Evolutionary conservation across 495 filamentous ascomycete genomes (phyloP).

Genomic region (Aspergillus saccharolyticus): DNA sequence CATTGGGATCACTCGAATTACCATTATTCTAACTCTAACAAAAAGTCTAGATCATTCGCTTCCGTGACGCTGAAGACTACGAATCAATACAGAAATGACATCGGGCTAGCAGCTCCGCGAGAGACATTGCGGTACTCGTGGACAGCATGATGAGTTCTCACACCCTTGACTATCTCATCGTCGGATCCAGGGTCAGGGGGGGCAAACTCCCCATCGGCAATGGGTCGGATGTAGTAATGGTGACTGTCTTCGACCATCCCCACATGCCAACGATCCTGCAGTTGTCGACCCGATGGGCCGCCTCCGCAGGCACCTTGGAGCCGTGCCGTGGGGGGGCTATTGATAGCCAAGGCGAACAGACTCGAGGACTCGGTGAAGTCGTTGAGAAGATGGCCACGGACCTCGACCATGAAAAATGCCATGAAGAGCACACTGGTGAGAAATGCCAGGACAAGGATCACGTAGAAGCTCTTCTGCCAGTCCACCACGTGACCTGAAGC

Average conservation of each 20-base stretch:
- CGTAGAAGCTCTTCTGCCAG: constrained; percentile 60
- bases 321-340: constrained; percentile 52
- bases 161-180: not conserved
- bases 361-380: constrained; percentile 75
- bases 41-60: not conserved
- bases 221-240: constrained; percentile 36
- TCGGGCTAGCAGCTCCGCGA: not conserved
- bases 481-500: constrained; percentile 49
- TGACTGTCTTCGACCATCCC: constrained; percentile 35
- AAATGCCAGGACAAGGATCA: constrained; percentile 58
- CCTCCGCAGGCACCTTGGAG: constrained; percentile 61
- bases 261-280: constrained; percentile 58
- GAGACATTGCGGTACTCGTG: not conserved
- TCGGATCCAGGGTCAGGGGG: not conserved
- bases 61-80: not conserved
- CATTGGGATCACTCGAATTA: too few relatives aligned
- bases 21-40: not conserved
- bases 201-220: constrained; percentile 20
- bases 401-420: constrained; percentile 47
- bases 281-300: constrained; percentile 49
- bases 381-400: constrained; percentile 53
- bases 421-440: constrained; percentile 57
- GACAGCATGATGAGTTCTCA: not conserved
- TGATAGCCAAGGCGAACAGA: constrained; percentile 63
- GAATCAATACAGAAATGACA: not conserved